phyloP scores from a whole-genome alignment of 1,139 yeast genomes.

The Blastobotrys ciferrii region DNA sequence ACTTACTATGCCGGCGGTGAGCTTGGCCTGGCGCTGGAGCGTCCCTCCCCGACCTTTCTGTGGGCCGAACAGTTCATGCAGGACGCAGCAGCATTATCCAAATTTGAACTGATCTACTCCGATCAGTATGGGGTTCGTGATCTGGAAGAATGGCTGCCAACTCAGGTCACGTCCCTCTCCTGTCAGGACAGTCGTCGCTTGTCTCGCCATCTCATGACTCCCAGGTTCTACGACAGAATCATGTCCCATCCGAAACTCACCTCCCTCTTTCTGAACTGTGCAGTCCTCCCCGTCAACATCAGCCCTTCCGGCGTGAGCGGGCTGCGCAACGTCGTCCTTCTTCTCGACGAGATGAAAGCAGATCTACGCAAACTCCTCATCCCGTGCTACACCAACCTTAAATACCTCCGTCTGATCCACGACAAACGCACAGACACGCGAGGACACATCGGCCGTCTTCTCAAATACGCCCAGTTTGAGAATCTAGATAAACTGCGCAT shows the following conservation, averaged over 20 bases:
- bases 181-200: neutral
- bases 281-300: neutral
- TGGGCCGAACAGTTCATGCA: neutral
- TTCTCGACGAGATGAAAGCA: neutral
- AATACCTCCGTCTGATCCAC: neutral
- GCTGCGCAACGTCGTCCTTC: neutral
- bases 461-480: neutral
- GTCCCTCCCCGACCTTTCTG: neutral
- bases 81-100: neutral
- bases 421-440: neutral
- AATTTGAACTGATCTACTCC: neutral
- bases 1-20: neutral
- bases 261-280: neutral
- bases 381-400: neutral
- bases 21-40: neutral
- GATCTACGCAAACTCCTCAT: neutral
- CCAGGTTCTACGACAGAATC: neutral
- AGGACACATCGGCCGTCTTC: neutral
- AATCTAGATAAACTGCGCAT: neutral
- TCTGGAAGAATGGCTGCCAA: neutral
- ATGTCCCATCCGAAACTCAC: neutral
- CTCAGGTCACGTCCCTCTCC: neutral
- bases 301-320: neutral
- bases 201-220: neutral
- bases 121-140: neutral